Evolutionary conservation across 208 protist species (phyloP), one percentile per base, ranked within the genome.

Genomic region (Wallacemonas sp.): DNA sequence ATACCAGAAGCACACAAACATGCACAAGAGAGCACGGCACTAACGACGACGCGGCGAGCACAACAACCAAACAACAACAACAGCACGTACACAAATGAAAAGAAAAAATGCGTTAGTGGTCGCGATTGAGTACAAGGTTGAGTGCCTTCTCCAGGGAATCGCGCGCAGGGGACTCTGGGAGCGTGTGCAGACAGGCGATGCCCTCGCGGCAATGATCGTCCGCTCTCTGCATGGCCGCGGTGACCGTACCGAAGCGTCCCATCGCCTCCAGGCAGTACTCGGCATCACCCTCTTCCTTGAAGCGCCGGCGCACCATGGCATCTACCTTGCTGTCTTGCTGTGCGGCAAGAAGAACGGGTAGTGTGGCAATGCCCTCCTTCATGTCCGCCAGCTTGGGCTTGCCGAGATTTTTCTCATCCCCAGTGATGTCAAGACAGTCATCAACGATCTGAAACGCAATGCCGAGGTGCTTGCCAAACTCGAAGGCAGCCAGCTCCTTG

Each of bases 371-470:
- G 34, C 86, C 89, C 36, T 80, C 84, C 67, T 86, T 85, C 77
- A 93, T 83, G 66, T 95, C 89, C 24, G 75, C 81, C 66, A 91
- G 65, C 64, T 82, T 88, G 17, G 86, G 86, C 72, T 95, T 95
- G 1, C 86, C 86, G 6, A 93, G 68, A 33, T 72, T 66, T 68
- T 86, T 80, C 72, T 88, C 86, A 38, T 80, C 75, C 3, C 82
- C 83, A 17, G 77, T 86, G 68, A 97, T 97, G 77, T 98, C 96
- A 12, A 98, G 91, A 68, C 96, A 88, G 78, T 98, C 96, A 63
- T 98, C 96, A 1, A 98, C 80, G 47, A 98, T 94, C 69, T 97
- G 96, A 66, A 97, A 98, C 30, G 96, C 95, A 42, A 97, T 88
- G 58, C 96, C 96, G 33, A 98, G 74, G 70, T 97, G 88, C 51